phyloP scores from a whole-genome alignment of 352 stramenopile genomes.

The Globisporangium emineosum region DNA sequence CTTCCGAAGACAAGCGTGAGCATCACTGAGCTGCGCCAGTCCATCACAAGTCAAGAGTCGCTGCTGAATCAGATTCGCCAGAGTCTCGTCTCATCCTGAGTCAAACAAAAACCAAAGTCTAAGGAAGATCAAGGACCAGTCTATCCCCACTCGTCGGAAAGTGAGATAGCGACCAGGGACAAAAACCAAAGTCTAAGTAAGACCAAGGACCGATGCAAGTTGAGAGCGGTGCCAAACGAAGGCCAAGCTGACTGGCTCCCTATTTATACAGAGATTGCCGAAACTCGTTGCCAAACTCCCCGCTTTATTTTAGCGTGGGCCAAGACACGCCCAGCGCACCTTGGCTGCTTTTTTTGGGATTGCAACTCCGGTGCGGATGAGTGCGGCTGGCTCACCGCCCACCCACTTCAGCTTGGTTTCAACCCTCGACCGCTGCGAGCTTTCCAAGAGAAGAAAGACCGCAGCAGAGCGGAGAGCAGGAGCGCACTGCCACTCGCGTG shows the following conservation, averaged over 20 bases:
- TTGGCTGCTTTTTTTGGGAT: background rate
- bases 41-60: conserved; percentile 14
- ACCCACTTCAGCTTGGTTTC: conserved; percentile 1
- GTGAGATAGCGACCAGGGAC: conserved; percentile 7
- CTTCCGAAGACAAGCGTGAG: background rate
- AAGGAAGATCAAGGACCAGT: too few species aligned
- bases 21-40: conserved; percentile 16
- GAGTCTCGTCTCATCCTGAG: conserved; percentile 6
- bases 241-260: background rate
- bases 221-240: background rate
- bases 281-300: background rate
- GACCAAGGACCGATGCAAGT: background rate
- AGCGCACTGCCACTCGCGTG: background rate
- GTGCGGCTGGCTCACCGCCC: background rate
- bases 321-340: background rate
- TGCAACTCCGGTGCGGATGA: background rate
- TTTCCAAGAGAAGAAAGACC: background rate
- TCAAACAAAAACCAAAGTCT: background rate
- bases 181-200: background rate
- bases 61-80: conserved; percentile 16
- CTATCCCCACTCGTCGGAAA: conserved; percentile 13
- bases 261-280: conserved; percentile 10
- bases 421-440: background rate
- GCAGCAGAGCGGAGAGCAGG: background rate
- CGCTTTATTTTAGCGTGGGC: background rate